A percentile compares a stretch with the other conserved stretches of the same genome.
These are phyloP conservation scores for Eimeria acervulina DNA, from an alignment of 169 alveolate genomes.

Conservation along the genomic window DNA sequence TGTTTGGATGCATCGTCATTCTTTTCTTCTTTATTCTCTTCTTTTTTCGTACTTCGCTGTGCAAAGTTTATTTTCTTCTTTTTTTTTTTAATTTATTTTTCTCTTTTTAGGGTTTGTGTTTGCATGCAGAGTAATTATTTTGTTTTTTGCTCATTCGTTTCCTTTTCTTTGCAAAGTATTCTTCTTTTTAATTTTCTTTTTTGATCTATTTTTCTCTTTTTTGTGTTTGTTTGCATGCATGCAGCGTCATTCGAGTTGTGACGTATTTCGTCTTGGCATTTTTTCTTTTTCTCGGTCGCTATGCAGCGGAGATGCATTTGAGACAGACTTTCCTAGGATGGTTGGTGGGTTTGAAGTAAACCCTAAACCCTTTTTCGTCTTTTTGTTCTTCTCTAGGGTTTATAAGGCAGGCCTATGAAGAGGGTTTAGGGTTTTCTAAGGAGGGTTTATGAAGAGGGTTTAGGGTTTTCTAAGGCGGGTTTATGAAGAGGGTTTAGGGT, in stretches of 20 bases:
- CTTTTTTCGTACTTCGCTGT: background rate
- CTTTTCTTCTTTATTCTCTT: background rate
- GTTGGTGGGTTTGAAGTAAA: conserved; percentile 13
- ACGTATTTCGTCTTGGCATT: conserved; percentile 70
- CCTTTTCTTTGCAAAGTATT: too few species aligned
- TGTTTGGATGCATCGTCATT: too few species aligned
- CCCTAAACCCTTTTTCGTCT: background rate
- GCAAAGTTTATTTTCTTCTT: conserved; percentile 3
- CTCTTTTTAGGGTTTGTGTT: too few species aligned
- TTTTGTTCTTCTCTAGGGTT: background rate
- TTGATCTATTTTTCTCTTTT: too few species aligned
- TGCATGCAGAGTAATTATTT: too few species aligned
- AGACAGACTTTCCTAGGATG: conserved; percentile 61
- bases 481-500: background rate
- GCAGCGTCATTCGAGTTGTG: conserved; percentile 56
- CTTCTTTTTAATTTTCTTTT: too few species aligned
- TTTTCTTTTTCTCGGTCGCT: conserved; percentile 67
- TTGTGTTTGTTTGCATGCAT: too few species aligned
- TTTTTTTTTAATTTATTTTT: too few species aligned
- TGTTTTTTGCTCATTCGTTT: too few species aligned
- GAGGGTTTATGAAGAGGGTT: background rate
- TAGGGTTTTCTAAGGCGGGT: background rate
- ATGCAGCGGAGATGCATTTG: conserved; percentile 64
- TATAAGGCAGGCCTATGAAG: background rate
- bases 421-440: background rate